A percentile compares a stretch with the other conserved stretches of the same genome.
phyloP scores from a whole-genome alignment of 1,284 basidiomycete genomes.

The Quambalaria eucalypti region DNA sequence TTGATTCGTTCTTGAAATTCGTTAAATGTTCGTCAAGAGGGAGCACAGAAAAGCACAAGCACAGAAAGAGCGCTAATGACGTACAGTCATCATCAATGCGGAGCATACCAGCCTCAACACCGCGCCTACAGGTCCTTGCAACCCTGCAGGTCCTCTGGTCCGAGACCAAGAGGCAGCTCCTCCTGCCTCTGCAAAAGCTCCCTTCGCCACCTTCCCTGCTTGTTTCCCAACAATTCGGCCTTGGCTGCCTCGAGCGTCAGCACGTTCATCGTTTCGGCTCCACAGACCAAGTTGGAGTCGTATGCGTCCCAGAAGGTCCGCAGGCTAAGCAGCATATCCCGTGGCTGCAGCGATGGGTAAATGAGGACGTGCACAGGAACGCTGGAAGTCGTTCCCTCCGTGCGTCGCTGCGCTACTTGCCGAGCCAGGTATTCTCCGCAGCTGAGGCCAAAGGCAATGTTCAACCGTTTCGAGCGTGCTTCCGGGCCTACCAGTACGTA shows the following conservation, averaged over 20 bases:
- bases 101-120: no score
- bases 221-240: constrained; percentile 11
- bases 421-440: constrained; percentile 18
- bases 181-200: constrained; percentile 13
- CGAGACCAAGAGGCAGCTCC: constrained; percentile 22
- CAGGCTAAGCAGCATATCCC: constrained; percentile 19
- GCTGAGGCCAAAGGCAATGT: constrained; percentile 16
- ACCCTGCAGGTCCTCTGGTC: constrained; percentile 9
- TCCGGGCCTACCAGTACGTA: constrained; percentile 30
- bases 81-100: no score
- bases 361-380: constrained; percentile 33
- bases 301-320: constrained; percentile 25
- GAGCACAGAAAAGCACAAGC: no score
- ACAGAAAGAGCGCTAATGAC: no score
- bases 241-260: constrained; percentile 9
- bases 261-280: constrained; percentile 17
- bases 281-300: no score
- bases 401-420: background rate
- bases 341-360: constrained; percentile 23
- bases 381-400: constrained; percentile 2
- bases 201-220: constrained; percentile 10
- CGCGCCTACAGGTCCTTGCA: background rate
- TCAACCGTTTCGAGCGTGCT: constrained; percentile 17
- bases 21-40: no score
- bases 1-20: no score